phyloP scores from a whole-genome alignment of 176 grass and related monocot species.

The Aegilops umbellulata region DNA sequence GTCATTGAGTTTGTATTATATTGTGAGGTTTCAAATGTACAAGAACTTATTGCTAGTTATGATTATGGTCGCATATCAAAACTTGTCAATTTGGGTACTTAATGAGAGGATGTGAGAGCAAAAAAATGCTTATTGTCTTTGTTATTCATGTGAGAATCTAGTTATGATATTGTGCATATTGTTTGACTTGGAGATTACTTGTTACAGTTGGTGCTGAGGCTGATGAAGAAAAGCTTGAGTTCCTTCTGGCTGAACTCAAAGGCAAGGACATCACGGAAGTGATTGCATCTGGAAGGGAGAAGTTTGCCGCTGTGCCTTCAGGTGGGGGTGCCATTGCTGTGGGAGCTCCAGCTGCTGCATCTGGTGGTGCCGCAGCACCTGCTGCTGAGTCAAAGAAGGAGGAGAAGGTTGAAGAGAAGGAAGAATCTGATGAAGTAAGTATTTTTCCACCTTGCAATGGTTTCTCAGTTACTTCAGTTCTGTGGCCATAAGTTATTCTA shows the following conservation, averaged over 20 bases:
- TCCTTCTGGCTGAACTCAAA: constrained; percentile 61
- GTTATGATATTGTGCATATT: background rate
- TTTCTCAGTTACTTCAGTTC: background rate
- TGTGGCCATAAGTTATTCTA: background rate
- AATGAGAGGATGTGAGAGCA: background rate
- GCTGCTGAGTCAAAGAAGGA: constrained; percentile 81
- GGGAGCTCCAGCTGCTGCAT: constrained; percentile 46
- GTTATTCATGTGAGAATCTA: background rate
- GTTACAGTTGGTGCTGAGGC: constrained; percentile 61
- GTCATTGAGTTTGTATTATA: background rate
- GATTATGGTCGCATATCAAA: background rate
- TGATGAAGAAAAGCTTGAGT: constrained; percentile 53
- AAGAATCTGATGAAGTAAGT: constrained; percentile 82
- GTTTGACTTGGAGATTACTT: background rate
- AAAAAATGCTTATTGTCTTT: background rate
- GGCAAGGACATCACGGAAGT: constrained; percentile 72
- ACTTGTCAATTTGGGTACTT: background rate
- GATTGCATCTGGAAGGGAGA: constrained; percentile 74
- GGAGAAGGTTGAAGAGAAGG: constrained; percentile 94
- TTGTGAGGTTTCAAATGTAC: background rate
- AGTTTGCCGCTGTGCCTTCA: constrained; percentile 69
- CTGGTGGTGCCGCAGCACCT: constrained; percentile 49
- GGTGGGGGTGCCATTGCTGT: constrained; percentile 54
- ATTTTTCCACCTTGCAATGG: background rate
- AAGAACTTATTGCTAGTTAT: background rate